Evolutionary conservation across 805 yeast species (phyloP).

Genomic region (Kazachstania kunashirensis): DNA sequence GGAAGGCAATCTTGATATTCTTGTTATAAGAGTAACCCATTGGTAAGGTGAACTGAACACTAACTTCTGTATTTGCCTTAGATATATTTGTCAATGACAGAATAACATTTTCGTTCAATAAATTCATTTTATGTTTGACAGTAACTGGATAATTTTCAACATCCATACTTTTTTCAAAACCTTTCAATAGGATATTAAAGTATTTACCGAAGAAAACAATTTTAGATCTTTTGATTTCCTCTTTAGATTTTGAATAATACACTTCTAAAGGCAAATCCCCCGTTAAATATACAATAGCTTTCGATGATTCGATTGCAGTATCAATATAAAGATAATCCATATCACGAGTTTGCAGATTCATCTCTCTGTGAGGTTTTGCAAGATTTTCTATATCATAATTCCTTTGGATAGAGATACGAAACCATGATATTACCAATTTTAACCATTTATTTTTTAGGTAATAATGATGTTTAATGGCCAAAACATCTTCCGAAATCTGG

Average conservation of each 20-base stretch:
- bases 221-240: conserved; percentile 44
- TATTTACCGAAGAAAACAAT: conserved; percentile 60
- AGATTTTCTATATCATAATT: conserved; percentile 29
- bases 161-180: conserved; percentile 33
- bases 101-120: conserved; percentile 54
- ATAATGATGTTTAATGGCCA: conserved; percentile 35
- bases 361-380: conserved; percentile 29
- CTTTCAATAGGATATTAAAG: conserved; percentile 48
- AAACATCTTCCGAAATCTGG: conserved; percentile 20
- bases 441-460: conserved; percentile 40
- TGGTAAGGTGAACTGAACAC: conserved; percentile 65
- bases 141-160: conserved; percentile 31
- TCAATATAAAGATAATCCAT: conserved; percentile 43
- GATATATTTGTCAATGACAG: conserved; percentile 58
- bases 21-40: conserved; percentile 64
- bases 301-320: conserved; percentile 55
- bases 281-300: conserved; percentile 46
- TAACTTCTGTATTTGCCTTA: conserved; percentile 66
- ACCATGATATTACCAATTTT: conserved; percentile 42
- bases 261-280: conserved; percentile 50
- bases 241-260: conserved; percentile 45
- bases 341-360: conserved; percentile 33
- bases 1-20: conserved; percentile 58
- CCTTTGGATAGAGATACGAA: conserved; percentile 40
- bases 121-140: conserved; percentile 43